A percentile compares a stretch with the other conserved stretches of the same genome.
Evolutionary conservation across 345 rosid species (phyloP).

Genomic region (Boechera divaricarpa): DNA sequence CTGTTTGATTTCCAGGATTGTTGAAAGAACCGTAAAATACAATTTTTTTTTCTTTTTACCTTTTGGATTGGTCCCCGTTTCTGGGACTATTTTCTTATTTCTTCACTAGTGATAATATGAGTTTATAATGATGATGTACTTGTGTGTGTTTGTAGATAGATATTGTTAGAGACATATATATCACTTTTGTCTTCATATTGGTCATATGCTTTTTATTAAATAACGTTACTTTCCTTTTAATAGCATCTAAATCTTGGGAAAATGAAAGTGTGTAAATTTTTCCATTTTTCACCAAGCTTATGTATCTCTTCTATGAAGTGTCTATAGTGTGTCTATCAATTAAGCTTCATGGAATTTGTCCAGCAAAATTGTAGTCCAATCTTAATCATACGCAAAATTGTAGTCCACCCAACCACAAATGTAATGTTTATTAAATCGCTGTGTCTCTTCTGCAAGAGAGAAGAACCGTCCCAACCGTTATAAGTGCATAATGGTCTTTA

Average conservation of each 20-base stretch:
- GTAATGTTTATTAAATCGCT: no score
- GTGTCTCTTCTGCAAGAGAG: no score
- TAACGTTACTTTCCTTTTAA: not conserved
- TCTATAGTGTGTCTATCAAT: no score
- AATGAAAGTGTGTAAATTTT: not conserved
- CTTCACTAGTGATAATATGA: no score
- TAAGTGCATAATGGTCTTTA: no score
- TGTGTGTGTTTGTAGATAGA: constrained; percentile 45
- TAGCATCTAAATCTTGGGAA: not conserved
- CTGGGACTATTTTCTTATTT: no score
- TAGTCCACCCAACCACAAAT: no score
- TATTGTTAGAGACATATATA: constrained; percentile 23
- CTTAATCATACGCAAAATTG: no score
- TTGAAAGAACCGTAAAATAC: constrained; percentile 30
- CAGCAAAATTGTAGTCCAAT: no score
- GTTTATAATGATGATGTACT: constrained; percentile 32
- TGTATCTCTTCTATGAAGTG: not conserved
- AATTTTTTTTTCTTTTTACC: not conserved
- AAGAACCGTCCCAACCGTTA: no score
- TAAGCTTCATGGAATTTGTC: no score
- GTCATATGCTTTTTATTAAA: not conserved
- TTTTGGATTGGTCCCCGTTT: not conserved
- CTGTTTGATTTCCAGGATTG: constrained; percentile 27
- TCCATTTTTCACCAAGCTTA: not conserved
- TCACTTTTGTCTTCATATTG: constrained; percentile 23